Percentiles rank a stretch among this genome's conserved stretches.
phyloP scores from a whole-genome alignment of 805 yeast genomes.

The Yarrowia phangngaensis region DNA sequence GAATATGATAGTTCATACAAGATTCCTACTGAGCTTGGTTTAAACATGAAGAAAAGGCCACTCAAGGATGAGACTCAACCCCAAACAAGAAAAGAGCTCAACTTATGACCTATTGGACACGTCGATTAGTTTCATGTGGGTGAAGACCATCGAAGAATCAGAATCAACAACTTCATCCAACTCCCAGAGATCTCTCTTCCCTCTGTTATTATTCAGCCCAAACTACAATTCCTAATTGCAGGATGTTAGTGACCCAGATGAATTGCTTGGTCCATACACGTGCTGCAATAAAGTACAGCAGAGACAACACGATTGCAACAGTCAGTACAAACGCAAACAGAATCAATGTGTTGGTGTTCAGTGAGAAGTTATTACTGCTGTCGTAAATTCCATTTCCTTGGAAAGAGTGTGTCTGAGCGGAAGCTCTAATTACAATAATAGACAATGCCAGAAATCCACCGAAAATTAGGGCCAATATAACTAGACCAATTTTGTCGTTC shows the following conservation, averaged over 20 bases:
- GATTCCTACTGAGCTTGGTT: too few relatives aligned
- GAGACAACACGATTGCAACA: slow-evolving; percentile 56
- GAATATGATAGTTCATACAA: too few relatives aligned
- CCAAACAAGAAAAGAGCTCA: too few relatives aligned
- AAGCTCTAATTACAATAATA: slow-evolving; percentile 61
- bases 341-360: slow-evolving; percentile 71
- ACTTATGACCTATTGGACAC: too few relatives aligned
- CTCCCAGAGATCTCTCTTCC: too few relatives aligned
- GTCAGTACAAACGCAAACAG: slow-evolving; percentile 63
- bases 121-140: too few relatives aligned
- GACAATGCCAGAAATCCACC: slow-evolving; percentile 71
- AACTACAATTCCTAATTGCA: too few relatives aligned
- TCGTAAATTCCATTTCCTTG: slow-evolving; percentile 64
- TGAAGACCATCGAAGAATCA: too few relatives aligned
- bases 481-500: slow-evolving; percentile 60
- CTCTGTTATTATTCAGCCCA: too few relatives aligned
- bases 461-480: slow-evolving; percentile 43
- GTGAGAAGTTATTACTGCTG: slow-evolving; percentile 51
- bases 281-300: slow-evolving; percentile 56
- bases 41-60: too few relatives aligned
- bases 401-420: slow-evolving; percentile 50
- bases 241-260: slow-evolving; percentile 62
- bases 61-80: too few relatives aligned
- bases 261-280: slow-evolving; percentile 61
- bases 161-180: too few relatives aligned